phyloP scores from a whole-genome alignment of 31 red algal species.

The Asparagopsis taxiformis region DNA sequence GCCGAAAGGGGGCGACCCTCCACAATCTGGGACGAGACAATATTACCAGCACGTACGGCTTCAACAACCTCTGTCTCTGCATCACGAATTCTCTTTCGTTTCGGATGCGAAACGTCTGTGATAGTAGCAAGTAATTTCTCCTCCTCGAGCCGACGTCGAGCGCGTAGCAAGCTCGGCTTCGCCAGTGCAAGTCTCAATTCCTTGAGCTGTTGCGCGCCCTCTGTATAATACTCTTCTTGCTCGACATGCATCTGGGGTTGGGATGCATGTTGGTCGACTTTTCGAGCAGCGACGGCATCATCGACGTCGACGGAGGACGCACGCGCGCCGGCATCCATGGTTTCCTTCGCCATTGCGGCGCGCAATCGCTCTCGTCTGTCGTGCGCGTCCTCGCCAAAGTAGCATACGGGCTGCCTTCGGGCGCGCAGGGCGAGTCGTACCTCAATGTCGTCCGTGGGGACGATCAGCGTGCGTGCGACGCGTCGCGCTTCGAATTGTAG shows the following conservation, averaged over 20 bases:
- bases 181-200: conserved; percentile 28
- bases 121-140: conserved; percentile 15
- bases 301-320: background rate
- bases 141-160: conserved; percentile 10
- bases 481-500: conserved; percentile 37
- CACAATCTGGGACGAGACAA: conserved; percentile 30
- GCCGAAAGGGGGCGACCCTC: conserved; percentile 30
- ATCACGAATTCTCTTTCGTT: background rate
- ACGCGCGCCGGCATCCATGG: background rate
- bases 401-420: conserved; percentile 54
- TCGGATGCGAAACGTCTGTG: background rate
- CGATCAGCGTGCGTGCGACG: conserved; percentile 21
- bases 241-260: background rate
- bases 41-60: conserved; percentile 10
- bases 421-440: conserved; percentile 57
- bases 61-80: conserved; percentile 1
- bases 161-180: conserved; percentile 22
- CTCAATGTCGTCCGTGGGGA: conserved; percentile 49
- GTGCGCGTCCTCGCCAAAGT: conserved; percentile 87
- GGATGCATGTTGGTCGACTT: background rate
- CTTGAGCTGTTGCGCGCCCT: conserved; percentile 26
- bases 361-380: conserved; percentile 79
- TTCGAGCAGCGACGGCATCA: background rate
- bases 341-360: conserved; percentile 17
- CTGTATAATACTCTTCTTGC: conserved; percentile 61